Base-by-base conservation (phyloP, 2,329 filamentous ascomycete species). In the Fusarium coffeatum region DNA sequence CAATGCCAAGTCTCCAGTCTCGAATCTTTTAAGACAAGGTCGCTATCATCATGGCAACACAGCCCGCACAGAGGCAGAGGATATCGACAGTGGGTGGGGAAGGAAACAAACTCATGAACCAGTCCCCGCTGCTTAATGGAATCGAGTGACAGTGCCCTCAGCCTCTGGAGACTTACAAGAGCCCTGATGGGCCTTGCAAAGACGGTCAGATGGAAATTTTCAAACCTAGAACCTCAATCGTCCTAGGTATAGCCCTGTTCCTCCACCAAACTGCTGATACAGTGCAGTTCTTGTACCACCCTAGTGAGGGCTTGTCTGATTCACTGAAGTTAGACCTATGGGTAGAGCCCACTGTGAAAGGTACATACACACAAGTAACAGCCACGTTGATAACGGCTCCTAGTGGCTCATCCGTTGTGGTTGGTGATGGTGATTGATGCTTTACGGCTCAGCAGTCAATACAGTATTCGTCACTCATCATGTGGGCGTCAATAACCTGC, bases 321-420 rank as follows among this genome's bases (percentile, higher is more conserved):
- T 55, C 20, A 43, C 48, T 45, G 37, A 58, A 46, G 30, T 49
- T 64, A 64, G 18, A n/a, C 32, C 47, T 20, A 22, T 30, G 28
- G 12, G 28, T 13, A 30, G 16, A 28, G 34, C 18, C 46, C 20
- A 48, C 46, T 30, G 46, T 10, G 43, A 30, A 48, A 18, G 43
- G 22, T 40, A 20, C 34, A n/a, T 51, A 47, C 25, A n/a, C 27
- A 42, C n/a, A 53, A n/a, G 32, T 51, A 49, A 45, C 34, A 66
- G 64, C 68, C 68, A 71, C 68, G 68, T 70, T 71, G 59, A 45
- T 49, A 71, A 68, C 68, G 59, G 56, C 53, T 50, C 42, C 49
- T 59, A 61, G 64, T 71, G 68, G 68, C 47, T 55, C 49, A 64
- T 28, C 30, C 22, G 18, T n/a, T 37, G 32, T 45, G 20, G 22